Base-by-base conservation (phyloP, 2,329 filamentous ascomycete genomes). In the Cladosporium sp. region DNA sequence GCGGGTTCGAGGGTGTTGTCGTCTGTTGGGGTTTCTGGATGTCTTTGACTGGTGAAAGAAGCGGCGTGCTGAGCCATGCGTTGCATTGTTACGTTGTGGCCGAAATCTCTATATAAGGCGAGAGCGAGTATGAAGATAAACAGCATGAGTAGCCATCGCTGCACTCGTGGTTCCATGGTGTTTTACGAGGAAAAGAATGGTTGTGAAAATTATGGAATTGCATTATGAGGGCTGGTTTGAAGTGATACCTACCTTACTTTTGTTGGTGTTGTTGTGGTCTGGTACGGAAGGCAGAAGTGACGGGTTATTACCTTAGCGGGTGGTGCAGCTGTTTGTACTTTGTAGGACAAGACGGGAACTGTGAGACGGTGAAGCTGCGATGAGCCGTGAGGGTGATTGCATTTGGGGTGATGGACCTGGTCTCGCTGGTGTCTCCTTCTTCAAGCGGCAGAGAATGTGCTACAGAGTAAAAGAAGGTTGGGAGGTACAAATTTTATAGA, bases 21-120 rank as follows among this genome's bases (percentile, higher is more conserved):
- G 3, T 35, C 7, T 18, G 29, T 3, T 15, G n/a, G 7, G 16
- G 20, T 16, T 4, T 39, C 45, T 8, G 15, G n/a, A n/a, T 11
- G 32, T 16, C 13, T 33, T 18, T 12, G 8, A 20, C 36, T 27
- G 22, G 36, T 36, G 20, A 25, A 27, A 13, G 36, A 35, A 13
- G 19, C 36, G 33, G 45, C 36, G 8, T 48, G 45, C 18, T 39
- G 27, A n/a, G 45, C 19, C 13, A 48, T 7, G 4, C 18, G 25
- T 15, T 12, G 27, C 7, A 48, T 8, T 4, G 36, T 33, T 16
- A 25, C 32, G 27, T 43, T 18, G 27, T 47, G 27, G 18, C 33
- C 32, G 32, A 53, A 47, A 22, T 42, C 43, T 7, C 41, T 48
- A 36, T 54, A 55, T 29, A 56, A 16, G 1, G 40, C 15, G 16